phyloP scores from a whole-genome alignment of 169 alveolate genomes.

The Perkinsus olseni region DNA sequence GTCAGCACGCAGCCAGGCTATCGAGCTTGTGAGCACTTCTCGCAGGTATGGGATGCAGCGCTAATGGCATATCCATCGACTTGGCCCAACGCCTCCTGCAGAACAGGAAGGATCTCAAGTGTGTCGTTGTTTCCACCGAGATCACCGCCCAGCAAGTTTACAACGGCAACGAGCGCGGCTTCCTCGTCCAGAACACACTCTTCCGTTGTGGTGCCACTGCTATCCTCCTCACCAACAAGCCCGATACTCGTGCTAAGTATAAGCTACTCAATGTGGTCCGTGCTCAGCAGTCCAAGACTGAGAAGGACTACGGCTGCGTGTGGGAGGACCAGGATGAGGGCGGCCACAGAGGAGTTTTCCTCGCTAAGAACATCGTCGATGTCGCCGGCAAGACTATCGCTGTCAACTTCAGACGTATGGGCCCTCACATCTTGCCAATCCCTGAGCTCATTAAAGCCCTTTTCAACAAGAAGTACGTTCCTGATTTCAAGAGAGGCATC shows the following conservation, averaged over 20 bases:
- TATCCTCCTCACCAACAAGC: not conserved
- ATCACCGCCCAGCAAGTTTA: not conserved
- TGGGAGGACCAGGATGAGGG: constrained; percentile 8
- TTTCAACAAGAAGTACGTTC: not conserved
- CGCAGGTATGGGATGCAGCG: constrained; percentile 14
- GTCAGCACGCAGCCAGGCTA: not conserved
- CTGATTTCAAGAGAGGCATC: constrained; percentile 12
- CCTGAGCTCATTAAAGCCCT: not conserved
- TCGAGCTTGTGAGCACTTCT: not conserved
- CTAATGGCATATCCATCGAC: constrained; percentile 5
- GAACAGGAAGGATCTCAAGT: not conserved
- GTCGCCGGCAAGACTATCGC: constrained; percentile 8
- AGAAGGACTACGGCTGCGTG: constrained; percentile 4
- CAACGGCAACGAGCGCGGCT: constrained; percentile 3
- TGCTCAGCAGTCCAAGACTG: constrained; percentile 2
- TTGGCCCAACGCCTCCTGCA: constrained; percentile 8
- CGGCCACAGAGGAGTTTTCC: not conserved
- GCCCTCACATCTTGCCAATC: constrained; percentile 8
- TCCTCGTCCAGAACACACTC: constrained; percentile 11
- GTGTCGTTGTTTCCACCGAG: constrained; percentile 4
- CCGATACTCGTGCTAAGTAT: not conserved
- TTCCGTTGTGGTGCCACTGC: constrained; percentile 16
- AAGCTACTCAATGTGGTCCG: constrained; percentile 6
- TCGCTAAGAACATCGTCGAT: constrained; percentile 4
- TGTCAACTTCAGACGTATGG: constrained; percentile 5